Base-by-base conservation (phyloP, 2,329 filamentous ascomycete species). In the Fusarium coffeatum region DNA sequence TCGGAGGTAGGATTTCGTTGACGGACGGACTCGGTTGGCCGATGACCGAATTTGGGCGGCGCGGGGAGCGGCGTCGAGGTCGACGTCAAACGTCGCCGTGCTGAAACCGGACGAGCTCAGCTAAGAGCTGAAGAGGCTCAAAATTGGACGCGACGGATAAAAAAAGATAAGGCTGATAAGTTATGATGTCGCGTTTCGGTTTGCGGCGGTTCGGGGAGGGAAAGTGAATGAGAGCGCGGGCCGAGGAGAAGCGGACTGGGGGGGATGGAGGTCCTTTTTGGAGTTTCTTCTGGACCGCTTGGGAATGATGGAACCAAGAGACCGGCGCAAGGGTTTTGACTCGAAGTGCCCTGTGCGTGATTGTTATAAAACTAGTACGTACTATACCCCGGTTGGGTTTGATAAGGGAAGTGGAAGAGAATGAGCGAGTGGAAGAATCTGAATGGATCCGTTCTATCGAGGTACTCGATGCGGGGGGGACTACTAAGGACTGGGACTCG, bases 161-260 rank as follows among this genome's bases (percentile, higher is more conserved):
- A 48, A 47, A 59, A 41, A 43, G 32, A 62, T 51, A 60, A 64
- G 65, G 63, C 55, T 55, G 64, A 56, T 50, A 43, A 66, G 65
- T 48, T 58, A 63, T 66, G 56, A 59, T 66, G 64, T 62, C 60
- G 55, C 65, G 61, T 56, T 73, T 77, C 78, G 78, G 79, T 76
- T 80, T 76, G 79, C 74, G 69, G 76, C 79, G 78, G 79, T 74
- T 78, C 67, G 68, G 67, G 54, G 71, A 78, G 76, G 76, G 65
- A 67, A 71, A 41, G 74, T 66, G 68, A 59, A 59, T 55, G 60
- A 57, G 57, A 60, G 55, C 64, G 64, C 69, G 71, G 74, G 72
- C 72, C 72, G 72, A 74, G 32, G 67, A 67, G 73, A 72, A 74
- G 71, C 72, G 71, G 57, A 69, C 68, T 59, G 70, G 67, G 70